These are phyloP conservation scores for Suhomyces faveliae DNA, from an alignment of 805 yeast species.

Conservation along the genomic window DNA sequence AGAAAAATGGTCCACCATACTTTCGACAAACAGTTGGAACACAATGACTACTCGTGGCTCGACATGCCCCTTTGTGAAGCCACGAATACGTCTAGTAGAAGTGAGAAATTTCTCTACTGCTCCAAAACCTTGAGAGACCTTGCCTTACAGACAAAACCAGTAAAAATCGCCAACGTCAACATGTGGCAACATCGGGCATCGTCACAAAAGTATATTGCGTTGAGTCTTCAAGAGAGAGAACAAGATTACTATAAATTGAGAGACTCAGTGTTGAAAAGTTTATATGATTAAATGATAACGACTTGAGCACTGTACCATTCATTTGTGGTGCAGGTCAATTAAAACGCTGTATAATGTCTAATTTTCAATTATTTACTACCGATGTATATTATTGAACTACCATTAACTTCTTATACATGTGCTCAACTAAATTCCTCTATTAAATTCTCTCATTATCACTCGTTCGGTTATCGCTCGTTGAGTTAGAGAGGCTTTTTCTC, in stretches of 20 bases:
- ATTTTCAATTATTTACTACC: too few relatives aligned
- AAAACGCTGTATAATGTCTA: too few relatives aligned
- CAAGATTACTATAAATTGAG: background rate
- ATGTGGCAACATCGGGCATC: slow-evolving; percentile 15
- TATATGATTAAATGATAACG: background rate
- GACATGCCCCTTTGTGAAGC: slow-evolving; percentile 7
- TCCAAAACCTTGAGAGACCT: slow-evolving; percentile 9
- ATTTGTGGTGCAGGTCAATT: too few relatives aligned
- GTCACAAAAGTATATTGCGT: slow-evolving; percentile 18
- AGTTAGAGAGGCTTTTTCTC: background rate
- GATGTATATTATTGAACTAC: too few relatives aligned
- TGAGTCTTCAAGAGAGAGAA: slow-evolving; percentile 18
- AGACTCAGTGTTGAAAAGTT: background rate
- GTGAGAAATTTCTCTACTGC: background rate
- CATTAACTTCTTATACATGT: too few relatives aligned
- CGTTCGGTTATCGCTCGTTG: too few relatives aligned
- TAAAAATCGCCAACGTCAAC: slow-evolving; percentile 6
- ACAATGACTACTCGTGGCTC: slow-evolving; percentile 23
- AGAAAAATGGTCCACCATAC: slow-evolving; percentile 24
- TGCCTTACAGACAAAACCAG: slow-evolving; percentile 12
- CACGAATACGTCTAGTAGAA: background rate
- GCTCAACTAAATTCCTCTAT: too few relatives aligned
- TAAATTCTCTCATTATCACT: too few relatives aligned
- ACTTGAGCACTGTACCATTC: too few relatives aligned
- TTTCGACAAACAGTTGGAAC: background rate